Conservation (phyloP, 169 alveolate species). For the Cryptosporidium felis region DNA sequence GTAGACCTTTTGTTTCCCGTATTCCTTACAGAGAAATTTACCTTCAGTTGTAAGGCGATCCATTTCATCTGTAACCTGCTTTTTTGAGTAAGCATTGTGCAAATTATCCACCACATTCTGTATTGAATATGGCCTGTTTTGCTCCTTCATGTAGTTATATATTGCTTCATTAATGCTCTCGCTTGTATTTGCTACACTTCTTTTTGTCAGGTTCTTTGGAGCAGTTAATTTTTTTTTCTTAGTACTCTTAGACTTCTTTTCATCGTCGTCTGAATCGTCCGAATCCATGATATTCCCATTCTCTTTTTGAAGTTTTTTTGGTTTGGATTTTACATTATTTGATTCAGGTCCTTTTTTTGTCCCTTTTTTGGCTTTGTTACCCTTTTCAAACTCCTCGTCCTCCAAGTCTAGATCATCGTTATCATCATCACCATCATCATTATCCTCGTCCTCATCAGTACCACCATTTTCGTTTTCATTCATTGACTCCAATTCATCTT, state of each 20-base stretch:
- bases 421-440: not conserved
- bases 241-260: conserved; percentile 53
- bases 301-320: conserved; percentile 73
- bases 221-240: conserved; percentile 24
- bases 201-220: conserved; percentile 49
- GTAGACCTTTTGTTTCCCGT: conserved; percentile 84
- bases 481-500: not conserved
- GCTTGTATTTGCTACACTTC: conserved; percentile 12
- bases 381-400: conserved; percentile 7
- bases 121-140: conserved; percentile 83
- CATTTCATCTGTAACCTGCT: conserved; percentile 77
- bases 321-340: conserved; percentile 36
- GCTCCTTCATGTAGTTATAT: conserved; percentile 80
- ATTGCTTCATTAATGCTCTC: conserved; percentile 66
- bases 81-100: conserved; percentile 77
- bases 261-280: conserved; percentile 73
- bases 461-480: not conserved
- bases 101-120: conserved; percentile 81
- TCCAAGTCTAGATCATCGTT: conserved; percentile 38
- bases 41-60: conserved; percentile 78
- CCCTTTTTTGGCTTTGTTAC: not conserved
- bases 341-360: conserved; percentile 19
- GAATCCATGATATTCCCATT: no score
- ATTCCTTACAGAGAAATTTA: conserved; percentile 81
- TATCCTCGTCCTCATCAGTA: conserved; percentile 8